These are phyloP conservation scores for Hordeum pubiflorum DNA, from an alignment of 202 grass and related monocot species.

Conservation along the genomic window DNA sequence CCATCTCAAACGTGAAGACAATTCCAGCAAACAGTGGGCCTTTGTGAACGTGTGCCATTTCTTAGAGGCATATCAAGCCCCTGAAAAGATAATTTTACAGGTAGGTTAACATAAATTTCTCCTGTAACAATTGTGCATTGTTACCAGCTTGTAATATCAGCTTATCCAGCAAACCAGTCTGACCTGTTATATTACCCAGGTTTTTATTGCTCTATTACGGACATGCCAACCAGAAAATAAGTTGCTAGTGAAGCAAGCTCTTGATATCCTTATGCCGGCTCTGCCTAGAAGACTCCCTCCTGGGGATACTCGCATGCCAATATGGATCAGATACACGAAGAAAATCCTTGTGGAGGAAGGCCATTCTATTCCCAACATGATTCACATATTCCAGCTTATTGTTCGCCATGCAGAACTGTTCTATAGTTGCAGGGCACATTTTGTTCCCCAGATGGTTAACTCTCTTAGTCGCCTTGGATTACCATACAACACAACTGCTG, in stretches of 20 bases:
- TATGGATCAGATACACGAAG: constrained; percentile 99
- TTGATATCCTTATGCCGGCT: constrained; percentile 97
- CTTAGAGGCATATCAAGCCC: constrained; percentile 95
- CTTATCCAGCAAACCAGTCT: neutral
- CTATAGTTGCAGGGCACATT: constrained; percentile 95
- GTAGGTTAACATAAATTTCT: constrained; percentile 38
- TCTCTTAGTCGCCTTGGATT: constrained; percentile 93
- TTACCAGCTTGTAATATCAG: neutral
- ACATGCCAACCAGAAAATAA: constrained; percentile 99
- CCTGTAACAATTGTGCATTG: constrained; percentile 10
- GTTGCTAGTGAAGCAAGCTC: constrained; percentile 90
- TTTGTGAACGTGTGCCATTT: constrained; percentile 99
- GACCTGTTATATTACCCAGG: constrained; percentile 36
- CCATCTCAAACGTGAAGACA: constrained; percentile 98
- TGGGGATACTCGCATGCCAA: constrained; percentile 84
- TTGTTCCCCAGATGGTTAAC: constrained; percentile 99
- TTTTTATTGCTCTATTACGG: constrained; percentile 90
- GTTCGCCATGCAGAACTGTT: constrained; percentile 98
- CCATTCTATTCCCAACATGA: constrained; percentile 99
- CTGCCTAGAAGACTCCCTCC: constrained; percentile 87
- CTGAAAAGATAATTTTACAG: constrained; percentile 99
- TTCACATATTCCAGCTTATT: constrained; percentile 99
- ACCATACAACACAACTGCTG: constrained; percentile 85
- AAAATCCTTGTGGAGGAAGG: constrained; percentile 99
- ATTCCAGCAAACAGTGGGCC: constrained; percentile 99